Percentiles rank a stretch among this genome's conserved stretches.
Conservation (phyloP, 164 flowering plant species). For the Chimonanthus salicifolius region DNA sequence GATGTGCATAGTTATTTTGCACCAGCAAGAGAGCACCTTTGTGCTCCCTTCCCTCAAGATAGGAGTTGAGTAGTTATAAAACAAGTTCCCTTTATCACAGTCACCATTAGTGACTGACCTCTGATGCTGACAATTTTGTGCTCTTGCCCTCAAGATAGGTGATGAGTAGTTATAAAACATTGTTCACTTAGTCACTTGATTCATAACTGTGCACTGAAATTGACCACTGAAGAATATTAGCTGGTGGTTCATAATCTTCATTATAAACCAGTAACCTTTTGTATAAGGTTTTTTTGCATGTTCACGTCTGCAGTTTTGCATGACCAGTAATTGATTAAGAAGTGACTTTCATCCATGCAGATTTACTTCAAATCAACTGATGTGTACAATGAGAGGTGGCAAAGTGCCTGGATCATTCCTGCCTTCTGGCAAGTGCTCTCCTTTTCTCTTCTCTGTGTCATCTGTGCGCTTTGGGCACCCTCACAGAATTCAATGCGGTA, state of each 20-base stretch:
- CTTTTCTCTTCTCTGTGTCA: slow-evolving; percentile 76
- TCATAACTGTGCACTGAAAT: background rate
- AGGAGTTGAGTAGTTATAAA: background rate
- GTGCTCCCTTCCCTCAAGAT: background rate
- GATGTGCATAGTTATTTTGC: background rate
- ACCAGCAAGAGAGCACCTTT: background rate
- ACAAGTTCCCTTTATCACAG: background rate
- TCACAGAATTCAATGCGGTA: slow-evolving; percentile 88
- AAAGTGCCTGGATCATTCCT: slow-evolving; percentile 95
- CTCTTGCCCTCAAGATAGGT: no score
- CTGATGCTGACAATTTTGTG: no score
- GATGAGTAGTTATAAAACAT: no score
- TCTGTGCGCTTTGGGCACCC: slow-evolving; percentile 98
- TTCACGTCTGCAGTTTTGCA: background rate
- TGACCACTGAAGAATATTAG: background rate
- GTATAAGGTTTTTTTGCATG: background rate
- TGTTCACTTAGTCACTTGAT: no score
- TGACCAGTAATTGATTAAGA: no score
- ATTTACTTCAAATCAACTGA: slow-evolving; percentile 87
- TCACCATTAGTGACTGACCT: no score
- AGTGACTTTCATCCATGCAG: slow-evolving; percentile 35
- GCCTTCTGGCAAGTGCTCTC: slow-evolving; percentile 99
- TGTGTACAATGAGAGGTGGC: slow-evolving; percentile 89
- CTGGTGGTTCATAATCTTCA: background rate
- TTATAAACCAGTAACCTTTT: background rate